These are phyloP conservation scores for Ascoidea rubescens DNA, from an alignment of 805 yeast species.

Conservation along the genomic window DNA sequence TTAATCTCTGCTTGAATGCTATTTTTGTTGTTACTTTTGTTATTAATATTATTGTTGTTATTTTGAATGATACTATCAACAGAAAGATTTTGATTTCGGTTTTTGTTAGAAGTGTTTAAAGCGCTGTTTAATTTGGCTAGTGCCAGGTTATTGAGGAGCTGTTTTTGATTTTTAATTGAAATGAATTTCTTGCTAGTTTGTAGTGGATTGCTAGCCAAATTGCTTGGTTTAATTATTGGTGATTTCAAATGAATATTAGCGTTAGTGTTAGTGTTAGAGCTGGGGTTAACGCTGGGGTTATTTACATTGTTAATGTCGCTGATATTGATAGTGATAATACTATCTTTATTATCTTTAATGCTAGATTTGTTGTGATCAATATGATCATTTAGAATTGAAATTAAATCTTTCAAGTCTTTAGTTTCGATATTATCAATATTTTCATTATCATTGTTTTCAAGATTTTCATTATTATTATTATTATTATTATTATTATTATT, in stretches of 20 bases:
- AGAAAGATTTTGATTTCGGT: too few relatives aligned
- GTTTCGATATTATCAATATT: slow-evolving; percentile 1
- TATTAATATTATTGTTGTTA: too few relatives aligned
- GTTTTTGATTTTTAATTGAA: slow-evolving; percentile 34
- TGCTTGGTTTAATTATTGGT: slow-evolving; percentile 20
- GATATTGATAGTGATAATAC: neutral
- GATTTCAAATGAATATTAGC: neutral
- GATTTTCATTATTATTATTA: neutral
- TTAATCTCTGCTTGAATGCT: neutral
- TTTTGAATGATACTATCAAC: too few relatives aligned
- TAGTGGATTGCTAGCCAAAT: slow-evolving; percentile 58
- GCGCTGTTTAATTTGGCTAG: neutral
- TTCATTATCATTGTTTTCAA: neutral
- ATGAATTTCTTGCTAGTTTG: slow-evolving; percentile 52
- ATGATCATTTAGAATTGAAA: too few relatives aligned
- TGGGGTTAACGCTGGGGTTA: neutral
- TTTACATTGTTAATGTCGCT: neutral
- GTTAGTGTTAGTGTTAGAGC: neutral
- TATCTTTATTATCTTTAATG: too few relatives aligned
- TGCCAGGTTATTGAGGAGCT: neutral
- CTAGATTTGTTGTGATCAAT: too few relatives aligned
- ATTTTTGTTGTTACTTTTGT: too few relatives aligned
- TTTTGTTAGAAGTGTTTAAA: too few relatives aligned
- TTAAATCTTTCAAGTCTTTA: neutral
- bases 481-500: too few relatives aligned